phyloP scores from a whole-genome alignment of 306 rosid species.

The Medicago lupulina region DNA sequence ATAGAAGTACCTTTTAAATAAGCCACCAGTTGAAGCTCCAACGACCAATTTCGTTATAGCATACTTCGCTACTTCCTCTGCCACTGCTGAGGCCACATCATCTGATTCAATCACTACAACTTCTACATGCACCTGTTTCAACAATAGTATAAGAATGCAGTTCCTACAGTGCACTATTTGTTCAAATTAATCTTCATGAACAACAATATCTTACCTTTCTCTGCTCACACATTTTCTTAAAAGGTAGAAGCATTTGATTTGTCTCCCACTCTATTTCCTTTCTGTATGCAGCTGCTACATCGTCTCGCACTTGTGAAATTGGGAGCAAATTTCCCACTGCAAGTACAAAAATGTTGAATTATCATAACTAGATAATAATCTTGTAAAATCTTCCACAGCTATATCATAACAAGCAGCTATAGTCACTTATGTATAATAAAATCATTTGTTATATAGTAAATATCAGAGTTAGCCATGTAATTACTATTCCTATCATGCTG shows the following conservation, averaged over 20 bases:
- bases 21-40: slow-evolving; percentile 76
- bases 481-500: slow-evolving; percentile 11
- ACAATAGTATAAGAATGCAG: slow-evolving; percentile 8
- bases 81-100: slow-evolving; percentile 71
- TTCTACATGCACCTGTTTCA: slow-evolving; percentile 77
- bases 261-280: slow-evolving; percentile 74
- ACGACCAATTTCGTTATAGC: slow-evolving; percentile 67
- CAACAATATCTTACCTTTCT: slow-evolving; percentile 65
- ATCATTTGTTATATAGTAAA: background rate
- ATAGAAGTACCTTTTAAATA: slow-evolving; percentile 68
- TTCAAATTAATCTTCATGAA: slow-evolving; percentile 35
- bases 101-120: slow-evolving; percentile 76
- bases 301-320: slow-evolving; percentile 66
- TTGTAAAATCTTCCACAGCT: slow-evolving; percentile 6
- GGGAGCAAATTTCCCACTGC: slow-evolving; percentile 85
- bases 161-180: slow-evolving; percentile 29
- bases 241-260: slow-evolving; percentile 73
- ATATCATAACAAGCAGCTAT: background rate
- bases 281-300: slow-evolving; percentile 64
- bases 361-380: slow-evolving; percentile 8
- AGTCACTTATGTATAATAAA: slow-evolving; percentile 14
- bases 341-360: slow-evolving; percentile 41
- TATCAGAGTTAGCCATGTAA: background rate
- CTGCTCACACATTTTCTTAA: slow-evolving; percentile 70
- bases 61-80: slow-evolving; percentile 70